These are phyloP conservation scores for Chimonanthus salicifolius DNA, from an alignment of 164 flowering plant species.

Conservation along the genomic window DNA sequence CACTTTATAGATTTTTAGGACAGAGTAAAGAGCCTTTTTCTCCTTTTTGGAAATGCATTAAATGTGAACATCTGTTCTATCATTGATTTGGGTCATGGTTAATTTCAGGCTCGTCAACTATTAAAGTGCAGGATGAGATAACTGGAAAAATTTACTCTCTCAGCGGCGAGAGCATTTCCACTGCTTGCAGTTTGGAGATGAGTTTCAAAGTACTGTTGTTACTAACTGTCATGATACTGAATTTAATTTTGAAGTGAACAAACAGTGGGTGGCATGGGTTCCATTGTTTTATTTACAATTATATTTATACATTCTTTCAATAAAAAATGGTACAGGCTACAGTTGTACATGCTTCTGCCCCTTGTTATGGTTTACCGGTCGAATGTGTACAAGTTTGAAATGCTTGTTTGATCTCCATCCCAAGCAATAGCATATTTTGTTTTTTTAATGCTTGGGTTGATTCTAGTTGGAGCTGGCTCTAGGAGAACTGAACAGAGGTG, in stretches of 20 bases:
- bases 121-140: slow-evolving; percentile 61
- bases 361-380: neutral
- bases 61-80: neutral
- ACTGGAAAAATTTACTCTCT: slow-evolving; percentile 59
- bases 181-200: slow-evolving; percentile 12
- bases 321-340: neutral
- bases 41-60: neutral
- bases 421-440: neutral
- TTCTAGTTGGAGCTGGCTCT: neutral
- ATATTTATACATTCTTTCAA: slow-evolving; percentile 6
- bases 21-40: neutral
- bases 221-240: slow-evolving; percentile 14
- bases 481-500: neutral
- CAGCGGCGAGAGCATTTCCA: slow-evolving; percentile 20
- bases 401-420: neutral
- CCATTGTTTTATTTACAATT: slow-evolving; percentile 7
- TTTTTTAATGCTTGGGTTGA: neutral
- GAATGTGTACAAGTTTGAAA: neutral
- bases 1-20: too few species aligned
- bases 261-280: slow-evolving; percentile 6
- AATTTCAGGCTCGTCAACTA: slow-evolving; percentile 59
- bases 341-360: neutral
- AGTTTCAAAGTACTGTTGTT: slow-evolving; percentile 14
- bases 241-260: slow-evolving; percentile 16
- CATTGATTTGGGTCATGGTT: slow-evolving; percentile 2